Conservation (phyloP, 345 rosid genomes). For the Jatropha curcas region DNA sequence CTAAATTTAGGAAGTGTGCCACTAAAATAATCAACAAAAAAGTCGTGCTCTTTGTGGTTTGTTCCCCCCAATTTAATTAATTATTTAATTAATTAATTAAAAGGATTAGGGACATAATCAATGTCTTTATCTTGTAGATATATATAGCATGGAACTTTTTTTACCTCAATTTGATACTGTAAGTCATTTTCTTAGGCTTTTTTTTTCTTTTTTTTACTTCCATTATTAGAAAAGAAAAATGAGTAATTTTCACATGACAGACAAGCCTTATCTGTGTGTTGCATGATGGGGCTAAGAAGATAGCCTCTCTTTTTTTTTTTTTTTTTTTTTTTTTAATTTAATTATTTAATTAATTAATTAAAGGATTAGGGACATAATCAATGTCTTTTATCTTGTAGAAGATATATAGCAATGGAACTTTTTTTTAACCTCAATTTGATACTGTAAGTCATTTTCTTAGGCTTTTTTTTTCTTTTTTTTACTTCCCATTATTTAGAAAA, state of each 20-base stretch:
- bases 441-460: too few species aligned
- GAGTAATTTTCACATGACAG: not conserved
- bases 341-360: too few species aligned
- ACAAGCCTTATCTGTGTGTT: too few species aligned
- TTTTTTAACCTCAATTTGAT: slow-evolving; percentile 1
- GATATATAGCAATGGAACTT: not conserved
- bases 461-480: not conserved
- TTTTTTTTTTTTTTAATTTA: too few species aligned
- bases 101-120: not conserved
- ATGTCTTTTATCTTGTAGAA: not conserved
- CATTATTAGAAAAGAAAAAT: not conserved
- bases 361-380: not conserved
- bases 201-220: not conserved
- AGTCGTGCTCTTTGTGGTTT: not conserved
- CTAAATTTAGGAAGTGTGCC: not conserved
- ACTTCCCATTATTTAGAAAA: slow-evolving; percentile 9
- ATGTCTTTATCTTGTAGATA: not conserved
- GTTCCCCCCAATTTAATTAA: not conserved
- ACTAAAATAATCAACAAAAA: not conserved
- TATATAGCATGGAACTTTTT: slow-evolving; percentile 1
- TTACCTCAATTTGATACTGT: slow-evolving; percentile 1
- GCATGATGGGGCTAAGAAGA: too few species aligned
- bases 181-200: too few species aligned
- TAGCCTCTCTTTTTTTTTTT: too few species aligned
- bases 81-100: too few species aligned